phyloP scores from a whole-genome alignment of 192 early-diverging fungal species.

The Rhizophagus prolifer region DNA sequence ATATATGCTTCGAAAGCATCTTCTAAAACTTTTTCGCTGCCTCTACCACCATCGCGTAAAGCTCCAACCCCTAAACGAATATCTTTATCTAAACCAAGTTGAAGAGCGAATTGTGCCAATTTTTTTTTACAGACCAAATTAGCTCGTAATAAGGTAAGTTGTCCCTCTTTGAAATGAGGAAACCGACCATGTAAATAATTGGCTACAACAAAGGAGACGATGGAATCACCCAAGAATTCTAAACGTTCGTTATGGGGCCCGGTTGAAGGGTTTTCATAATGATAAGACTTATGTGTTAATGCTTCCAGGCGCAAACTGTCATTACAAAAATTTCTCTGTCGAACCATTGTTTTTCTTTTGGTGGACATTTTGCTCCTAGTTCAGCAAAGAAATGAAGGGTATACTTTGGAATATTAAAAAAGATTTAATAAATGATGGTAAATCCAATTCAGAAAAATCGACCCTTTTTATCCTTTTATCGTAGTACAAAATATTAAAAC shows the following conservation, averaged over 20 bases:
- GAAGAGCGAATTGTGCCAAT: conserved; percentile 22
- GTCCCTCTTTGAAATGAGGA: conserved; percentile 26
- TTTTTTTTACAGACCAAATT: conserved; percentile 31
- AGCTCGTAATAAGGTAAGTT: conserved; percentile 27
- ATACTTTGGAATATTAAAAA: neutral
- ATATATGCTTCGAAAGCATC: conserved; percentile 33
- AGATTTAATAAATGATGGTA: neutral
- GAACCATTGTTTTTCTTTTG: neutral
- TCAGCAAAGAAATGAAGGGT: neutral
- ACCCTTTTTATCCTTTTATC: neutral
- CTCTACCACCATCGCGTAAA: conserved; percentile 26
- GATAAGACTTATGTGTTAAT: conserved; percentile 29
- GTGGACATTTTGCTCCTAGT: conserved; percentile 2
- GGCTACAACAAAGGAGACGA: conserved; percentile 31
- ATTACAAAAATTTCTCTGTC: conserved; percentile 8
- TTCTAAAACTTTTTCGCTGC: conserved; percentile 29
- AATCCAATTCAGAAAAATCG: neutral
- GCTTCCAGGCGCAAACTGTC: conserved; percentile 19
- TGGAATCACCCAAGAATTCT: conserved; percentile 32
- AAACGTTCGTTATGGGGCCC: conserved; percentile 31
- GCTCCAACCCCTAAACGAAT: conserved; percentile 25
- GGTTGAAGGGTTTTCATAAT: conserved; percentile 30
- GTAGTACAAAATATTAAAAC: neutral
- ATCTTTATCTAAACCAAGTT: conserved; percentile 18
- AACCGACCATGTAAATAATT: conserved; percentile 23